These are phyloP conservation scores for Kockiozyma suomiensis DNA, from an alignment of 805 yeast genomes.

Conservation along the genomic window DNA sequence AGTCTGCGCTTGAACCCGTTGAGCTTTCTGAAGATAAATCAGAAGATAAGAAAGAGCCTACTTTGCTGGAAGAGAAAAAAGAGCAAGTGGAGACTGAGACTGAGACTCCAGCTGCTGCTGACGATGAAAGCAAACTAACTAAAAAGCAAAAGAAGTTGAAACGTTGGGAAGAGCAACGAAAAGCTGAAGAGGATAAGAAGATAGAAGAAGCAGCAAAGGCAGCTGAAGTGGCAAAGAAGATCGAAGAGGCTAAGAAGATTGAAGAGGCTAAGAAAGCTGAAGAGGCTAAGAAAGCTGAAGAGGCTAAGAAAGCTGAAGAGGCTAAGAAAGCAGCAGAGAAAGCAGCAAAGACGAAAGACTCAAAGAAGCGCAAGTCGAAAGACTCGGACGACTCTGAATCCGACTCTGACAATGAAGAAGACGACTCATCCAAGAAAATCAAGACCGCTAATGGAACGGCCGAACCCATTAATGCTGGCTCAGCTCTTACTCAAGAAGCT, in stretches of 20 bases:
- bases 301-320: not conserved
- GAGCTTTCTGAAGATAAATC: constrained; percentile 13
- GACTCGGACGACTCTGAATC: not conserved
- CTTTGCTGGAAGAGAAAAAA: constrained; percentile 20
- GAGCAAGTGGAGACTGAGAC: not conserved
- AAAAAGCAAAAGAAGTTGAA: constrained; percentile 13
- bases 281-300: not conserved
- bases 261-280: constrained; percentile 3
- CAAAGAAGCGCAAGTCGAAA: constrained; percentile 6
- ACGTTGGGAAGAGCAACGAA: not conserved
- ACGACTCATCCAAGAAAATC: not conserved
- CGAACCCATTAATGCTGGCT: not conserved
- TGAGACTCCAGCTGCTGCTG: not conserved
- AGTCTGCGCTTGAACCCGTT: not conserved
- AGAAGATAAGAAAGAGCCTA: constrained; percentile 30
- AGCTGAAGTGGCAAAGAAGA: not conserved
- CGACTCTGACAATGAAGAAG: constrained; percentile 12
- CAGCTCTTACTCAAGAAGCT: constrained; percentile 4
- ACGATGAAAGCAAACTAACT: constrained; percentile 3
- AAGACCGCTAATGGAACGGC: constrained; percentile 8
- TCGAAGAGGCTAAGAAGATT: not conserved
- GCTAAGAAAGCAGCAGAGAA: not conserved
- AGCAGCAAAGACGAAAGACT: not conserved
- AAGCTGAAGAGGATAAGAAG: not conserved
- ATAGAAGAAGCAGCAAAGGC: not conserved